phyloP scores from a whole-genome alignment of 768 basidiomycete species.

The Trametes coccinea region DNA sequence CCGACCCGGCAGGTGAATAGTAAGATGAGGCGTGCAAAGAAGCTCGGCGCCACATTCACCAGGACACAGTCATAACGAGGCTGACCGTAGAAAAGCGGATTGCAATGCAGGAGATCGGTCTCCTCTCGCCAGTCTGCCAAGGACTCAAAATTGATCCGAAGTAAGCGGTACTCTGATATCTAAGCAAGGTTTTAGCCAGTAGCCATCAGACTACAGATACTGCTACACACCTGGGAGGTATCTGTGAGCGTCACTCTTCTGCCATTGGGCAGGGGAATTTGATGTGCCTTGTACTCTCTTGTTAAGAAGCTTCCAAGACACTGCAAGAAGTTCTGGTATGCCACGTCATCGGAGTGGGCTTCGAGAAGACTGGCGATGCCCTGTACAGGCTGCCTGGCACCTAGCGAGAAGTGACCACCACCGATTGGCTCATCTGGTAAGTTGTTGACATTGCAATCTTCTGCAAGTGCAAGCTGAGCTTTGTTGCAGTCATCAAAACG shows the following conservation, averaged over 20 bases:
- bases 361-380: background rate
- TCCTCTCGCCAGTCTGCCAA: background rate
- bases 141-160: constrained; percentile 8
- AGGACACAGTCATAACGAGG: background rate
- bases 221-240: background rate
- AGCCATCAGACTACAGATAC: background rate
- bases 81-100: background rate
- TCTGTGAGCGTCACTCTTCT: background rate
- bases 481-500: background rate
- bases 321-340: background rate
- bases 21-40: background rate
- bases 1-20: background rate
- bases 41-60: background rate
- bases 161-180: background rate
- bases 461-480: background rate
- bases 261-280: background rate
- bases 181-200: background rate
- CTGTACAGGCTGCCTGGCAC: background rate
- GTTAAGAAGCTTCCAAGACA: background rate
- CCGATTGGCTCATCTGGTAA: background rate
- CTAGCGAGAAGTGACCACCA: background rate
- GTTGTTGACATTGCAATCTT: background rate
- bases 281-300: background rate
- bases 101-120: constrained; percentile 8
- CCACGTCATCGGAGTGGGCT: background rate